Evolutionary conservation across 2,329 filamentous ascomycete species (phyloP), one percentile per base, ranked within the genome.

Genomic region (Xylaria hypoxylon): DNA sequence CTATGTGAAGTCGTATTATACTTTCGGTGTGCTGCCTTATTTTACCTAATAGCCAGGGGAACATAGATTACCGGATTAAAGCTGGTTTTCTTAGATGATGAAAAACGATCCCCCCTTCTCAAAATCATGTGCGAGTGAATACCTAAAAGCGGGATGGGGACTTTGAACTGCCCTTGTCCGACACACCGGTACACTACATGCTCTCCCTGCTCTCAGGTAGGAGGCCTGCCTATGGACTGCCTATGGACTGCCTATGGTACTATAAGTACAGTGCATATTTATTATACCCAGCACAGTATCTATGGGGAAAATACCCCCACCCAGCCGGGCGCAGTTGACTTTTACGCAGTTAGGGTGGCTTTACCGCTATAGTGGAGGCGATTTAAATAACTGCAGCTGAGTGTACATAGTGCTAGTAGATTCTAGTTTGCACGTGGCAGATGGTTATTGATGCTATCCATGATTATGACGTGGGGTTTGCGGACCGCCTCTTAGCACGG

Each of bases 341-440:
- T 33, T 33, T 33, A 33, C 31, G 35, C 50, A 35, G 31, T 52
- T 35, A 52, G 50, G 31, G 31, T 35, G 26, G 47, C 15, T 26
- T 17, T 19, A 24, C n/a, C 7, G 8, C 24, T 10, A 35, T 22
- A 38, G 35, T 24, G 19, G 26, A 7, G 33, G 22, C 51, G 24
- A 42, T 55, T 55, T 28, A 26, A 22, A 26, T 33, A 17, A 6
- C 19, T 40, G 19, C 31, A 35, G 17, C 11, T 26, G 7, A 7
- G 45, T 48, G 22, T 15, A 48, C 45, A 28, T 48, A 48, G 45
- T 28, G 45, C 45, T 45, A 44, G 38, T 51, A 60, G 35, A 15
- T 47, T 28, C 33, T 19, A 40, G 17, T 28, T 51, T 51, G 58
- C 58, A 60, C 58, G 58, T 60, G 58, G 58, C 45, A 52, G 33